phyloP scores from a whole-genome alignment of 257 asterid species.

The Penstemon eatonii region DNA sequence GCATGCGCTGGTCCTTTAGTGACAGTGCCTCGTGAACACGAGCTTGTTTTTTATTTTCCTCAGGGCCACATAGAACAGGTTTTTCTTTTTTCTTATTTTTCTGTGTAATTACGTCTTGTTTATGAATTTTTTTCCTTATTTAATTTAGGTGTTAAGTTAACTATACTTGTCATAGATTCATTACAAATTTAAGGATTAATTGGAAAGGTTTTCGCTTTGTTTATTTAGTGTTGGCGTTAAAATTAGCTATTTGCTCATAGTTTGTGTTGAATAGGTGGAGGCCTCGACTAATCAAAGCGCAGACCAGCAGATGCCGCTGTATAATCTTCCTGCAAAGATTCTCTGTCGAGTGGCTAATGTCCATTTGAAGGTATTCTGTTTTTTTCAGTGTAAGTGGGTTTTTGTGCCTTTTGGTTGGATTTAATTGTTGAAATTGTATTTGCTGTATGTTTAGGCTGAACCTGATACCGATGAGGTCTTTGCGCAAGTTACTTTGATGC shows the following conservation, averaged over 20 bases:
- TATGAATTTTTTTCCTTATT: background rate
- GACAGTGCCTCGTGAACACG: constrained; percentile 78
- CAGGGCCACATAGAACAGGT: constrained; percentile 99
- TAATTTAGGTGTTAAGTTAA: background rate
- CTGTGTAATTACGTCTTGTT: background rate
- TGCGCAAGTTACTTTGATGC: constrained; percentile 92
- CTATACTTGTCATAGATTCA: constrained; percentile 9
- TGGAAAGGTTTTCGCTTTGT: too few relatives aligned
- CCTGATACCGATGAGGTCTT: constrained; percentile 94
- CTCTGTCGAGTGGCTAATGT: constrained; percentile 86
- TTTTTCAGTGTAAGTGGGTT: background rate
- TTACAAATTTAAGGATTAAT: background rate
- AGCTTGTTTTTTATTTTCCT: constrained; percentile 86
- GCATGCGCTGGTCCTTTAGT: constrained; percentile 98
- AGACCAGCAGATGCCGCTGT: constrained; percentile 91
- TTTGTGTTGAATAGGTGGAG: constrained; percentile 63
- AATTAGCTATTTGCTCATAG: constrained; percentile 15
- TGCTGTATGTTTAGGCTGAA: constrained; percentile 67
- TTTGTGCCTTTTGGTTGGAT: background rate
- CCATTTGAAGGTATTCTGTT: constrained; percentile 58
- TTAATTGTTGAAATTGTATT: constrained; percentile 22
- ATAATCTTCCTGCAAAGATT: constrained; percentile 86
- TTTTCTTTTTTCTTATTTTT: background rate
- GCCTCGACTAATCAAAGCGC: constrained; percentile 95
- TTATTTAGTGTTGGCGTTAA: background rate